Evolutionary conservation across 345 rosid genomes (phyloP), one percentile per base, ranked within the genome.

Genomic region (Mangifera indica): DNA sequence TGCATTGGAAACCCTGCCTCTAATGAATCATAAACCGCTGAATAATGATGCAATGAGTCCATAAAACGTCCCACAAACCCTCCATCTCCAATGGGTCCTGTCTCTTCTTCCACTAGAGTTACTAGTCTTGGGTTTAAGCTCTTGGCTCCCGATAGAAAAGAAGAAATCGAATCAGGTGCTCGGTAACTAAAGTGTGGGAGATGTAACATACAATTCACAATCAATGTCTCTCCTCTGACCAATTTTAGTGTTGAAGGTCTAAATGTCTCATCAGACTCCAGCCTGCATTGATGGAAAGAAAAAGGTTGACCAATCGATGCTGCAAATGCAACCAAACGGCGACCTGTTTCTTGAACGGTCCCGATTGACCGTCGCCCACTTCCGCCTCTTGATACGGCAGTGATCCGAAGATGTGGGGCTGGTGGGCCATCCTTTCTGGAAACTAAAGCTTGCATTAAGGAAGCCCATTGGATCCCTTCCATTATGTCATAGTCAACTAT

Each of bases 401-500:
- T 90, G 84, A 94, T 88, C 71, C 86, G 74, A 0, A 94, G 98
- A 69, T 94, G 95, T 10, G 94, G 97, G 15, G 80, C 40, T 0
- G 85, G 87, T 0, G 82, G 72, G 29, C 86, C 88, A 5, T 87
- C 89, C 46, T 85, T 90, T 46, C 84, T 77, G 0, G 93, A 84
- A 29, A 84, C 92, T 26, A 94, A 68, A 14, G 96, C 90, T 21
- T 94, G 97, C 90, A 94, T 88, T 60, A 94, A 66, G 13, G 97
- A 87, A 1, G 98, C 88, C 98, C 98, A 91, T 45, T 94, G 97
- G 62, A 87, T 81, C 26, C 98, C 98, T 72, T 94, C 97, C 84
- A 83, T 83, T 69, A 91, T 91, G 59, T 94, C 97, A 21, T 88
- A 88, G 70, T 94, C 98, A 34, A 94, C 89, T 18, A 94, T 84